Conservation (phyloP, 1,284 basidiomycete species). For the Sporisorium graminicola region DNA sequence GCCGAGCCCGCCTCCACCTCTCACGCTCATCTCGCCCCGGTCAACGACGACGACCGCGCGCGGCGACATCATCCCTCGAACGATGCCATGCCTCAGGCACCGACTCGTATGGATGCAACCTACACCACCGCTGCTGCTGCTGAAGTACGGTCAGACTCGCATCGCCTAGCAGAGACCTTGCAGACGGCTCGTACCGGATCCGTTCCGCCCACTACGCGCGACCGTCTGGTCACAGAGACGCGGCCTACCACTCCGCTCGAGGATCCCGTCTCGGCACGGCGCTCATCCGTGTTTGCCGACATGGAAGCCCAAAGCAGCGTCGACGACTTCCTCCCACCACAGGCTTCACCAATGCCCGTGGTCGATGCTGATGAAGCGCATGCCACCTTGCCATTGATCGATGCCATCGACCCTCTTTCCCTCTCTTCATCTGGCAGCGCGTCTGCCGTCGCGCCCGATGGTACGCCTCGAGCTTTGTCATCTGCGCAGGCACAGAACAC, state of each 20-base stretch:
- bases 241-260: slow-evolving; percentile 53
- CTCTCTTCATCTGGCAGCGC: slow-evolving; percentile 26
- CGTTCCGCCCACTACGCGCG: neutral
- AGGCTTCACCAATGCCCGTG: slow-evolving; percentile 36
- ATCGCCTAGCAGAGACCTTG: neutral
- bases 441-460: slow-evolving; percentile 28
- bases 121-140: neutral
- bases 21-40: slow-evolving; percentile 7
- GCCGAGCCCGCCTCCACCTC: slow-evolving; percentile 16
- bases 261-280: slow-evolving; percentile 30
- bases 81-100: slow-evolving; percentile 1
- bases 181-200: slow-evolving; percentile 6
- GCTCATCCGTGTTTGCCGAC: slow-evolving; percentile 37
- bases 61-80: slow-evolving; percentile 19
- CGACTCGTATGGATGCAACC: neutral
- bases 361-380: slow-evolving; percentile 29
- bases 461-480: slow-evolving; percentile 38
- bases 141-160: slow-evolving; percentile 3
- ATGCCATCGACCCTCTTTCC: slow-evolving; percentile 44
- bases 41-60: slow-evolving; percentile 17
- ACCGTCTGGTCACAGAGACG: slow-evolving; percentile 31
- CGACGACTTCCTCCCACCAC: slow-evolving; percentile 39
- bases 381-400: slow-evolving; percentile 36
- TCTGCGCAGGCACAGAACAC: slow-evolving; percentile 11
- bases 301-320: slow-evolving; percentile 45